Conservation (phyloP, 495 filamentous ascomycete genomes). For the Penicillium bovifimosum region DNA sequence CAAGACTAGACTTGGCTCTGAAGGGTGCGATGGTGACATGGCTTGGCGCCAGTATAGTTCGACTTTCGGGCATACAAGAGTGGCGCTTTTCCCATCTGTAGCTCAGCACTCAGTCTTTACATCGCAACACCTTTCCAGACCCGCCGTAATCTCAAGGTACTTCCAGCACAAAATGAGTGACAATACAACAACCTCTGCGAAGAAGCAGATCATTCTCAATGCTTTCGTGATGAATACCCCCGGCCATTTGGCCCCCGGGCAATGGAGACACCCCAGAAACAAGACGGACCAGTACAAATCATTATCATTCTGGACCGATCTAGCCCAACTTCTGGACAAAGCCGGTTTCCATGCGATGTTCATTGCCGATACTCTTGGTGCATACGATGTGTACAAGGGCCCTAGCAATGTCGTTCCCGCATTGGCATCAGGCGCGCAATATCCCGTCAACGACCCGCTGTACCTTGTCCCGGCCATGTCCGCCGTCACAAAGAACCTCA, state of each 20-base stretch:
- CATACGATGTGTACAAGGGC: conserved; percentile 33
- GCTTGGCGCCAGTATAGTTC: background rate
- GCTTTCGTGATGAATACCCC: conserved; percentile 52
- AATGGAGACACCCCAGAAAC: conserved; percentile 52
- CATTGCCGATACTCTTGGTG: conserved; percentile 46
- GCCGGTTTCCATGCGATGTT: conserved; percentile 60
- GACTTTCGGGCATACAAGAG: background rate
- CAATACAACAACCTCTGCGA: conserved; percentile 11
- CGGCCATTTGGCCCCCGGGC: conserved; percentile 52
- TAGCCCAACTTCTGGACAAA: conserved; percentile 52
- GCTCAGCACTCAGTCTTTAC: background rate
- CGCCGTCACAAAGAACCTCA: conserved; percentile 49
- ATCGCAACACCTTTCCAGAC: background rate
- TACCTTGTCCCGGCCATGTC: conserved; percentile 51
- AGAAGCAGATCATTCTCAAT: conserved; percentile 54
- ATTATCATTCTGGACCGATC: conserved; percentile 49
- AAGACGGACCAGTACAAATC: conserved; percentile 49
- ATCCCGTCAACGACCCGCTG: conserved; percentile 40
- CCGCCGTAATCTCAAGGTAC: background rate
- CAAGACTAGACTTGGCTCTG: background rate
- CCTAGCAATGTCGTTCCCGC: conserved; percentile 25
- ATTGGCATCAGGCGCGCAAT: conserved; percentile 27
- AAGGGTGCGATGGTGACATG: background rate
- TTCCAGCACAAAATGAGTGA: conserved; percentile 5
- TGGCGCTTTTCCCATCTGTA: background rate